Conservation (phyloP, 83 land plant species). For the Isoetes engelmannii region DNA sequence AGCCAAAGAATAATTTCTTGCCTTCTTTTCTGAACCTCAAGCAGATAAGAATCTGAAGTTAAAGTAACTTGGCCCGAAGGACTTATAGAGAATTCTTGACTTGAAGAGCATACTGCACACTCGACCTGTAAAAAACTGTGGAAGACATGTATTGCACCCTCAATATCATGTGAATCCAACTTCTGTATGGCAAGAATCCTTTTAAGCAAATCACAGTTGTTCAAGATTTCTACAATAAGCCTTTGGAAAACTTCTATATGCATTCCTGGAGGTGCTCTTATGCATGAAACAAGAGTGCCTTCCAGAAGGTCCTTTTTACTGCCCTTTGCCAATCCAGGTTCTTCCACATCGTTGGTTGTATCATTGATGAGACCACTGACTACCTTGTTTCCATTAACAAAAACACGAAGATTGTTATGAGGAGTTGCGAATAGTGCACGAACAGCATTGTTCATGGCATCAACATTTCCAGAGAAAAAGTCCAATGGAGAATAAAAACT, state of each 20-base stretch:
- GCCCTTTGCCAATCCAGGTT: slow-evolving; percentile 19
- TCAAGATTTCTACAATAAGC: slow-evolving; percentile 56
- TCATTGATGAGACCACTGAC: slow-evolving; percentile 56
- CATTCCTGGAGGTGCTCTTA: slow-evolving; percentile 34
- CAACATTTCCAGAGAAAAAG: slow-evolving; percentile 68
- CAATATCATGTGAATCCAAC: slow-evolving; percentile 75
- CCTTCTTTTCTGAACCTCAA: background rate
- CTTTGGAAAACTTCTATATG: slow-evolving; percentile 40
- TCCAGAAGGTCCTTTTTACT: slow-evolving; percentile 27
- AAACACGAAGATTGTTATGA: slow-evolving; percentile 87
- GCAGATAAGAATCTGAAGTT: background rate
- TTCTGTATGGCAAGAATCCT: slow-evolving; percentile 62
- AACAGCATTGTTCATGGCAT: slow-evolving; percentile 54
- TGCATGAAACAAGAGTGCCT: slow-evolving; percentile 32
- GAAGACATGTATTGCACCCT: slow-evolving; percentile 89
- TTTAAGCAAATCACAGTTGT: slow-evolving; percentile 36
- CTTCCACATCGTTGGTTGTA: slow-evolving; percentile 6
- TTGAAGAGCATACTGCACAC: slow-evolving; percentile 38
- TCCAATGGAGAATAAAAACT: slow-evolving; percentile 92
- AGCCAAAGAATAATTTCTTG: background rate
- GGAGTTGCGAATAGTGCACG: slow-evolving; percentile 59
- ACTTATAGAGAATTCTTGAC: background rate
- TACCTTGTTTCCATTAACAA: slow-evolving; percentile 59
- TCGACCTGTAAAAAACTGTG: slow-evolving; percentile 35
- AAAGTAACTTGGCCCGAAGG: slow-evolving; percentile 2